phyloP scores from a whole-genome alignment of 768 basidiomycete genomes.

The Rubroboletus satanas region DNA sequence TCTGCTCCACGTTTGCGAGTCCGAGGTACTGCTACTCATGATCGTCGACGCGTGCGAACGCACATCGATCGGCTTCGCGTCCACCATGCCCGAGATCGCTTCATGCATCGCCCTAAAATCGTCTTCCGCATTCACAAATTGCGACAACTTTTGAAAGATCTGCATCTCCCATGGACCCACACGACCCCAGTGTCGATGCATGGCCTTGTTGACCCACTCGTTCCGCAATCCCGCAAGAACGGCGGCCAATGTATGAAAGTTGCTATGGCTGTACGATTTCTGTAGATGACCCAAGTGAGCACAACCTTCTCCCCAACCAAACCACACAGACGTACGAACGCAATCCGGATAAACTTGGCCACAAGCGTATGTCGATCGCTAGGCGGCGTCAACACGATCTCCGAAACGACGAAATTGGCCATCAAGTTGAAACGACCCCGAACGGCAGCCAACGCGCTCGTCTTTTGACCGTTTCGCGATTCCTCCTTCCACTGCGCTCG shows the following conservation, averaged over 20 bases:
- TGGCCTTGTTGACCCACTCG: constrained; percentile 62
- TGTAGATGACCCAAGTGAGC: constrained; percentile 27
- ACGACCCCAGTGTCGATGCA: constrained; percentile 63
- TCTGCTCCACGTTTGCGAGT: constrained; percentile 35
- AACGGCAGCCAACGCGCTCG: constrained; percentile 67
- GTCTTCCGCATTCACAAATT: constrained; percentile 56
- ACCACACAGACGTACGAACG: constrained; percentile 55
- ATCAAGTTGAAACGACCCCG: constrained; percentile 83
- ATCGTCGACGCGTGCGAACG: constrained; percentile 53
- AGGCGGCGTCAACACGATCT: constrained; percentile 73
- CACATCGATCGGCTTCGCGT: constrained; percentile 57
- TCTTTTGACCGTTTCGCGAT: constrained; percentile 52
- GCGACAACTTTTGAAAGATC: constrained; percentile 67
- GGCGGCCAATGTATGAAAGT: constrained; percentile 75
- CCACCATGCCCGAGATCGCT: constrained; percentile 58
- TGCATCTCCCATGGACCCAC: constrained; percentile 69
- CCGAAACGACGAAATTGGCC: constrained; percentile 74
- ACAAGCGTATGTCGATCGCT: constrained; percentile 61
- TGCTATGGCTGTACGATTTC: constrained; percentile 78
- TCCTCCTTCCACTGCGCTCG: constrained; percentile 66
- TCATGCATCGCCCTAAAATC: constrained; percentile 76
- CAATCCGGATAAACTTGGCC: constrained; percentile 79
- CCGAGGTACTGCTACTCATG: constrained; percentile 43
- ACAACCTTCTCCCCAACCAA: background rate
- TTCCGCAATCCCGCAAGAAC: constrained; percentile 73